Evolutionary conservation across 192 early-diverging fungal species (phyloP).

Genomic region (Backusella tarrabulga): DNA sequence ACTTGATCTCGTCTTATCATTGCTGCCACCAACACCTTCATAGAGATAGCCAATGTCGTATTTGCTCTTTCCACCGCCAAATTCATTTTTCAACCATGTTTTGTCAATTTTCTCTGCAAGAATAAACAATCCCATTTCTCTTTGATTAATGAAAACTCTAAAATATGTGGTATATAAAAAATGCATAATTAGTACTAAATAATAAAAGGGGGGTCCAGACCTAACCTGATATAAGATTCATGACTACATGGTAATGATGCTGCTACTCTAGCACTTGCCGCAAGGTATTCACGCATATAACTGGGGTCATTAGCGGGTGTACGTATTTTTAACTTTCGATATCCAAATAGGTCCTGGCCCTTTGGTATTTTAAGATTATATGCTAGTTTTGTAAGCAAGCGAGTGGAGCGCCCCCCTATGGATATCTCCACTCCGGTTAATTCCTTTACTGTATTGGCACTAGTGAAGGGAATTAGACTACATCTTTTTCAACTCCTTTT

Average conservation of each 20-base stretch:
- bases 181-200: background rate
- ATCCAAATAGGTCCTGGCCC: conserved; percentile 12
- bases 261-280: conserved; percentile 13
- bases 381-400: conserved; percentile 21
- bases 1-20: background rate
- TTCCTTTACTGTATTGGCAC: background rate
- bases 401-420: conserved; percentile 25
- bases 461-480: background rate
- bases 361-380: conserved; percentile 27
- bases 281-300: conserved; percentile 31
- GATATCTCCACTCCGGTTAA: conserved; percentile 6
- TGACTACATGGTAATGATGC: conserved; percentile 12
- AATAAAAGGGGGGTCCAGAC: background rate
- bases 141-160: conserved; percentile 23
- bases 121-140: conserved; percentile 6
- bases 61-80: background rate
- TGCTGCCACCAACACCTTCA: background rate
- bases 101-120: conserved; percentile 18
- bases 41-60: conserved; percentile 8
- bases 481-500: background rate
- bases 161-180: background rate
- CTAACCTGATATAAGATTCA: conserved; percentile 29
- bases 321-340: conserved; percentile 27
- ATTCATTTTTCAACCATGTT: conserved; percentile 15
- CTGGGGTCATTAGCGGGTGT: conserved; percentile 22